Conservation (phyloP, 768 basidiomycete genomes). For the Kwoniella pini region DNA sequence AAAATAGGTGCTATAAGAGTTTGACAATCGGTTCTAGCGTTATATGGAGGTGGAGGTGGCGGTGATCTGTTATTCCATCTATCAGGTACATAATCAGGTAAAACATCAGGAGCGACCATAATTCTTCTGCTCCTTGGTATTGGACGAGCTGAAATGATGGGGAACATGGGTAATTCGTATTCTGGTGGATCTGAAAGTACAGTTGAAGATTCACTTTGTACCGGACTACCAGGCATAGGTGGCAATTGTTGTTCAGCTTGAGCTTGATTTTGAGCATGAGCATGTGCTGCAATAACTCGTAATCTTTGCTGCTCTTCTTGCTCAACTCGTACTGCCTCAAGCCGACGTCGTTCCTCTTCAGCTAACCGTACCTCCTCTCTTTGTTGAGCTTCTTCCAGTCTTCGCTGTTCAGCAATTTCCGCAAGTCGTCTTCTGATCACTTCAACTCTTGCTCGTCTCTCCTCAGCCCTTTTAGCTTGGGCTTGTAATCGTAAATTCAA, state of each 20-base stretch:
- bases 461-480: slow-evolving; percentile 2
- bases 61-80: slow-evolving; percentile 33
- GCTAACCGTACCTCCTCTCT: neutral
- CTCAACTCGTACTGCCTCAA: neutral
- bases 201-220: slow-evolving; percentile 10
- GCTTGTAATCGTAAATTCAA: neutral
- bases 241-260: neutral
- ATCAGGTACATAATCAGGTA: slow-evolving; percentile 14
- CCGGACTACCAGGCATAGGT: slow-evolving; percentile 1
- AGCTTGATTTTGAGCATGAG: neutral
- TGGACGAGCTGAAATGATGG: slow-evolving; percentile 15
- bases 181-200: slow-evolving; percentile 24
- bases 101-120: neutral
- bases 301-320: neutral
- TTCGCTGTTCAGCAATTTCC: slow-evolving; percentile 10
- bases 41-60: slow-evolving; percentile 45
- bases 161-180: slow-evolving; percentile 26
- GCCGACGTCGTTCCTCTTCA: neutral
- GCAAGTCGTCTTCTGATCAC: neutral
- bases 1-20: slow-evolving; percentile 33
- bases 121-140: neutral
- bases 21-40: slow-evolving; percentile 39
- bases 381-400: slow-evolving; percentile 3
- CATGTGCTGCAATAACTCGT: neutral
- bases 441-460: slow-evolving; percentile 1